Percentiles rank a stretch among this genome's conserved stretches.
These are phyloP conservation scores for Carex littledalei DNA, from an alignment of 176 grass and related monocot species.

Conservation along the genomic window DNA sequence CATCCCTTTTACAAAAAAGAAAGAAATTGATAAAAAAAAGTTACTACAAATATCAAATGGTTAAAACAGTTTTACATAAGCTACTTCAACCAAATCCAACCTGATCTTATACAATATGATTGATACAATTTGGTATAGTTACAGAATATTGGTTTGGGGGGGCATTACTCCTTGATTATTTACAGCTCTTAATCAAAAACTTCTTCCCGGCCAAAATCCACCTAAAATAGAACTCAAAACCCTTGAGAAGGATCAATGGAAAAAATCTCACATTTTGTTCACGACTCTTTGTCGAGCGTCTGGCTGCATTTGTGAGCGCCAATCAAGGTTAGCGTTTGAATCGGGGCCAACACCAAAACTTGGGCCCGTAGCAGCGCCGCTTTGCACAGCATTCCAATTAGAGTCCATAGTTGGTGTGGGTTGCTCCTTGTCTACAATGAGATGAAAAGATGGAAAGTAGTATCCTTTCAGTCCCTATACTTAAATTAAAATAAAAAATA, in stretches of 20 bases:
- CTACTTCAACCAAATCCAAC: neutral
- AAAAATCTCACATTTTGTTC: constrained; percentile 52
- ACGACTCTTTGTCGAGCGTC: constrained; percentile 60
- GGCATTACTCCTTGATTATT: neutral
- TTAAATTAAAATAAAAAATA: neutral
- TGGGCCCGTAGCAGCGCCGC: neutral
- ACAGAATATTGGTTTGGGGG: neutral
- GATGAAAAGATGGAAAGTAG: neutral
- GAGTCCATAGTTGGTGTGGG: constrained; percentile 26
- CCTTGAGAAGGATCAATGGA: neutral
- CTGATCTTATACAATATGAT: too few species aligned
- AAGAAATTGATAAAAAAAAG: neutral
- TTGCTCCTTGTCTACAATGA: too few species aligned
- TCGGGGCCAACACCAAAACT: constrained; percentile 24
- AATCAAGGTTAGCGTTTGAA: constrained; percentile 33
- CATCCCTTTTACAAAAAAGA: neutral
- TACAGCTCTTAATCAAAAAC: neutral
- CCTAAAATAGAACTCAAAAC: neutral
- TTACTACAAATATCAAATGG: neutral
- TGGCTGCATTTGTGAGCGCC: constrained; percentile 59
- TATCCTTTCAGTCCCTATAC: neutral
- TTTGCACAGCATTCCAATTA: constrained; percentile 34
- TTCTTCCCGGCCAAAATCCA: neutral
- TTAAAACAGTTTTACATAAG: too few species aligned
- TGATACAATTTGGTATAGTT: too few species aligned